Conservation (phyloP, 2,329 filamentous ascomycete genomes). For the Fusarium euwallaceae region DNA sequence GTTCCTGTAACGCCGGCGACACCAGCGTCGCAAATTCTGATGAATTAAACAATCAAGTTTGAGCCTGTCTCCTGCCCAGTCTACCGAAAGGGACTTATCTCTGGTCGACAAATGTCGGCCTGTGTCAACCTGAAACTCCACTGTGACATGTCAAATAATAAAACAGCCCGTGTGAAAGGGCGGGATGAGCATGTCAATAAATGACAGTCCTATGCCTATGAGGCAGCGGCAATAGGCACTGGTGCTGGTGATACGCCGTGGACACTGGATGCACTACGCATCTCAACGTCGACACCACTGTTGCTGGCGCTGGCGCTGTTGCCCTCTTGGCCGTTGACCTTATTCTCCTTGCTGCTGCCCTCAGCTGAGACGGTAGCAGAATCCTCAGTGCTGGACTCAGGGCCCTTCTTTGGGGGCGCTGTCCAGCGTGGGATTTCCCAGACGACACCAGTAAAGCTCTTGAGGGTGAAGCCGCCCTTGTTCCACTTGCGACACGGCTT, state of each 20-base stretch:
- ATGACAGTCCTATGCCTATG: slow-evolving; percentile 37
- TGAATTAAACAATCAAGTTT: slow-evolving; percentile 12
- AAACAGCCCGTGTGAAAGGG: slow-evolving; percentile 28
- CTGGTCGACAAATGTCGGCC: slow-evolving; percentile 16
- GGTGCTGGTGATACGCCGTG: slow-evolving; percentile 67
- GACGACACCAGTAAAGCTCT: slow-evolving; percentile 89
- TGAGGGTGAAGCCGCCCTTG: slow-evolving; percentile 84
- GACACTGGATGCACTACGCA: slow-evolving; percentile 65
- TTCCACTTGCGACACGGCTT: slow-evolving; percentile 94
- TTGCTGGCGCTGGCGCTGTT: slow-evolving; percentile 63
- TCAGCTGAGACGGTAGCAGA: slow-evolving; percentile 62
- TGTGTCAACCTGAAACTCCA: slow-evolving; percentile 36
- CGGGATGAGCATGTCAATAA: slow-evolving; percentile 2
- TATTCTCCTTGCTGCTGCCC: slow-evolving; percentile 74
- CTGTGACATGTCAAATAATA: slow-evolving; percentile 24
- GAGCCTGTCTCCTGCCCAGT: slow-evolving; percentile 32
- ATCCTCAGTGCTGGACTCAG: slow-evolving; percentile 61
- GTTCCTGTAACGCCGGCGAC: slow-evolving; percentile 48
- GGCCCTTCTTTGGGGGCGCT: slow-evolving; percentile 72
- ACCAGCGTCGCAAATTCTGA: slow-evolving; percentile 40
- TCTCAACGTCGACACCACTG: slow-evolving; percentile 64
- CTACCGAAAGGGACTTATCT: slow-evolving; percentile 24
- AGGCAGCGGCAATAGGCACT: slow-evolving; percentile 62
- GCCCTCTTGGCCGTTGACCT: slow-evolving; percentile 67
- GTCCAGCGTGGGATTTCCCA: slow-evolving; percentile 90